Evolutionary conservation across 345 rosid genomes (phyloP).

Genomic region (Orychophragmus violaceus): DNA sequence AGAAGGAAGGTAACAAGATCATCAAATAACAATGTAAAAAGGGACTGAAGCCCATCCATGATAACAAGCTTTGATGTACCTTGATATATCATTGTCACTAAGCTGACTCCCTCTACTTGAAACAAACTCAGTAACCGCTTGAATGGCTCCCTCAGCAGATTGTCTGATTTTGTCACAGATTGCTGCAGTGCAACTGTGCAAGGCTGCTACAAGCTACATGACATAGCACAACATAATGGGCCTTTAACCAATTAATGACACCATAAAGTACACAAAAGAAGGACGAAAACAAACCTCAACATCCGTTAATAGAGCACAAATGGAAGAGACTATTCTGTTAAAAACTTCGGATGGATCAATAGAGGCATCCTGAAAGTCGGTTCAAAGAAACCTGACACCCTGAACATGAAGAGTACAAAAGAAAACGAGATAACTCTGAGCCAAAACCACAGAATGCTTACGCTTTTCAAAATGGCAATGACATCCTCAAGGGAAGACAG

Average conservation of each 20-base stretch:
- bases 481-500: constrained; percentile 95
- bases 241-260: constrained; percentile 8
- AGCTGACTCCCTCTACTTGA: constrained; percentile 72
- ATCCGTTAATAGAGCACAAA: constrained; percentile 60
- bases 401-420: constrained; percentile 11
- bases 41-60: background rate
- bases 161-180: constrained; percentile 82
- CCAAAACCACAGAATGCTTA: constrained; percentile 27
- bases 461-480: constrained; percentile 86
- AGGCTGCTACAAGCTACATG: constrained; percentile 76
- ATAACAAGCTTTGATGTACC: constrained; percentile 38
- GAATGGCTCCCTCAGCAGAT: constrained; percentile 94
- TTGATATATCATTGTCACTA: constrained; percentile 63
- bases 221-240: constrained; percentile 25
- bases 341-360: constrained; percentile 98
- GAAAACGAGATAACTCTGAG: constrained; percentile 6
- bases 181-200: constrained; percentile 68
- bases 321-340: constrained; percentile 81
- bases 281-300: constrained; percentile 59
- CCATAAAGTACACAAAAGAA: constrained; percentile 10
- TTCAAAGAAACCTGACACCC: constrained; percentile 1
- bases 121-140: constrained; percentile 88
- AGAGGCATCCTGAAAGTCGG: constrained; percentile 76
- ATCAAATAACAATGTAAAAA: constrained; percentile 1
- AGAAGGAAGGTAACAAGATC: constrained; percentile 10